Percentiles rank a stretch among this genome's conserved stretches.
phyloP scores from a whole-genome alignment of 345 rosid species.

The Populus euphratica region DNA sequence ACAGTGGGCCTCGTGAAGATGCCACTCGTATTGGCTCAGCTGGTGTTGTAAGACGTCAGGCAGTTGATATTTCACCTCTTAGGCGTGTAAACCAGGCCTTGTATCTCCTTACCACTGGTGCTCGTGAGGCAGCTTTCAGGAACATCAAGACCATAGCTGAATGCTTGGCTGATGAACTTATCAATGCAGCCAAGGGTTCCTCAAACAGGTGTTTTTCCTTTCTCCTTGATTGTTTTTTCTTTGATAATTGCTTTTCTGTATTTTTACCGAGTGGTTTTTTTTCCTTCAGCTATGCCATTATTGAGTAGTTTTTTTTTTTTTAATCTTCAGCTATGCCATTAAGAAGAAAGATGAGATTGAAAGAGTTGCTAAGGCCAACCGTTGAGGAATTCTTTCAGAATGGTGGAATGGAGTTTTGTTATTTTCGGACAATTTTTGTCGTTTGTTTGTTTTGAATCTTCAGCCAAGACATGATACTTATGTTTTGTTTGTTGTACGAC shows the following conservation, averaged over 20 bases:
- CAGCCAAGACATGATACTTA: neutral
- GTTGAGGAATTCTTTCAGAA: constrained; percentile 34
- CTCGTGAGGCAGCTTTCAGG: constrained; percentile 91
- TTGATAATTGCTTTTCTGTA: neutral
- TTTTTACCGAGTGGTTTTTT: neutral
- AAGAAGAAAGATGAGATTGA: constrained; percentile 98
- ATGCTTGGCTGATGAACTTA: constrained; percentile 94
- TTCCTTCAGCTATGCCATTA: constrained; percentile 62
- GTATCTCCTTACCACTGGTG: constrained; percentile 83
- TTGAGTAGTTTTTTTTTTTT: no score
- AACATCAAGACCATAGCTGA: constrained; percentile 92
- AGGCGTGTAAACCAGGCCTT: constrained; percentile 90
- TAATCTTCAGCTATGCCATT: constrained; percentile 60
- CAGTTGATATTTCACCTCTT: constrained; percentile 92
- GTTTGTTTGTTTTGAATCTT: neutral
- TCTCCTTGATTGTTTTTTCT: neutral
- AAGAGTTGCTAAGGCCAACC: constrained; percentile 98
- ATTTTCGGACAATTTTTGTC: neutral
- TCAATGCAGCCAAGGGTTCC: constrained; percentile 96
- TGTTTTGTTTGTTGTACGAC: neutral
- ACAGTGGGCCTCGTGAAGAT: constrained; percentile 94
- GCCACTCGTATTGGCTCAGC: constrained; percentile 97
- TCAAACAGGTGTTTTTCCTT: constrained; percentile 68
- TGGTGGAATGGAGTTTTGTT: constrained; percentile 5
- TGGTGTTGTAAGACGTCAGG: constrained; percentile 98